Percentiles rank a stretch among this genome's conserved stretches.
Evolutionary conservation across 148 eudicot species (phyloP).

Genomic region (Camellia sinensis): DNA sequence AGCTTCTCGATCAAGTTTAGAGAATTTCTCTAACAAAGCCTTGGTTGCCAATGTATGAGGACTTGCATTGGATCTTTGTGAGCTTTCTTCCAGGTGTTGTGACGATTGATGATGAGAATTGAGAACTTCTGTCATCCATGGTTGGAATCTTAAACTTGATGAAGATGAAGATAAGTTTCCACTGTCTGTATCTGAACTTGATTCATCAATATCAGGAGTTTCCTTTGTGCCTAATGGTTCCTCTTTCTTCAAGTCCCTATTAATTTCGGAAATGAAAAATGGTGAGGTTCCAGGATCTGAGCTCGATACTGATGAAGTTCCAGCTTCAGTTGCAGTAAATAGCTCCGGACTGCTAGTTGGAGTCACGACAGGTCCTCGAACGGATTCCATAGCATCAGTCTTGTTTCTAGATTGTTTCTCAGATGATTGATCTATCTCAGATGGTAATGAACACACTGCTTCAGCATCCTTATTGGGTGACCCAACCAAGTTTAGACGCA

Average conservation of each 20-base stretch:
- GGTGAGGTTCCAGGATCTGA: conserved; percentile 83
- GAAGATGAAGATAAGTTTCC: conserved; percentile 63
- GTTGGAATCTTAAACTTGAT: conserved; percentile 67
- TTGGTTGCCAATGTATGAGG: conserved; percentile 35
- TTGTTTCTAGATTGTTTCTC: conserved; percentile 23
- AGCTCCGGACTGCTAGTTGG: conserved; percentile 90
- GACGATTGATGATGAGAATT: conserved; percentile 40
- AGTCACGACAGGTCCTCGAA: conserved; percentile 71
- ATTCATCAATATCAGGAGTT: conserved; percentile 35
- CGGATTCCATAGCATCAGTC: conserved; percentile 27
- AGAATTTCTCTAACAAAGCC: conserved; percentile 43
- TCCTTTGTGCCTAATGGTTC: conserved; percentile 35
- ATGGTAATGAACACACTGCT: conserved; percentile 28
- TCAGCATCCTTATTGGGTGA: conserved; percentile 60
- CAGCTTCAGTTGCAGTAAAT: conserved; percentile 82
- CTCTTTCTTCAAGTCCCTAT: conserved; percentile 44
- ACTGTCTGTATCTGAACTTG: conserved; percentile 66
- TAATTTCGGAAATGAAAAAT: conserved; percentile 46
- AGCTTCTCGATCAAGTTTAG: conserved; percentile 53
- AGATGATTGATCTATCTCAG: conserved; percentile 33
- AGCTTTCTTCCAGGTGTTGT: conserved; percentile 34
- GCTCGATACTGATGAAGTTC: conserved; percentile 89
- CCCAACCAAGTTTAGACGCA: conserved; percentile 69
- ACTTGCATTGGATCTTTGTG: conserved; percentile 19
- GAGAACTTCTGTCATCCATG: conserved; percentile 67